These are phyloP conservation scores for Ceratocystis huliohia DNA, from an alignment of 2,329 filamentous ascomycete genomes.

Conservation along the genomic window DNA sequence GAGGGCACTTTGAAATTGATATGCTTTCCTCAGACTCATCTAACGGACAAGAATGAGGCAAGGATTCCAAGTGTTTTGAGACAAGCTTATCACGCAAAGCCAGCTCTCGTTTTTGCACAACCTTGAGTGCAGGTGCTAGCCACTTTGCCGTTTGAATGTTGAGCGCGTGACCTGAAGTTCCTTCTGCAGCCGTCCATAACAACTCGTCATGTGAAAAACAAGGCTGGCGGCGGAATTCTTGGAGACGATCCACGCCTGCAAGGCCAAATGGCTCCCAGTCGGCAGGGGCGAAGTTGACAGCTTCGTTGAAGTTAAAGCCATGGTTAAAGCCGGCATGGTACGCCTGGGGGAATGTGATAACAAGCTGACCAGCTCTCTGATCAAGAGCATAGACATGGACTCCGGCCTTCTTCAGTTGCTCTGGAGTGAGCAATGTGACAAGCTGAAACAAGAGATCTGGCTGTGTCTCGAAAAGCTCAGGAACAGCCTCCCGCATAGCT, in stretches of 20 bases:
- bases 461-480: conserved; percentile 92
- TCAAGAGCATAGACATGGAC: conserved; percentile 92
- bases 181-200: conserved; percentile 76
- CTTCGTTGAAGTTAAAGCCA: conserved; percentile 97
- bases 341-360: conserved; percentile 91
- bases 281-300: conserved; percentile 88
- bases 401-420: conserved; percentile 82
- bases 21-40: conserved; percentile 24
- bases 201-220: conserved; percentile 97
- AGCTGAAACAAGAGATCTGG: conserved; percentile 93
- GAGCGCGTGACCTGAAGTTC: conserved; percentile 49
- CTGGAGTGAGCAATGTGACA: conserved; percentile 87
- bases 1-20: conserved; percentile 37
- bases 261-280: conserved; percentile 95
- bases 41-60: conserved; percentile 43
- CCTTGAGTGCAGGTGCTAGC: conserved; percentile 75
- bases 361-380: conserved; percentile 87
- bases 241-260: conserved; percentile 70
- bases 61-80: conserved; percentile 45
- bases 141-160: conserved; percentile 88
- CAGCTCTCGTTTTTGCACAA: conserved; percentile 63
- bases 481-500: conserved; percentile 89
- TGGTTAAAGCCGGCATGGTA: conserved; percentile 99
- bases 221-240: conserved; percentile 77
- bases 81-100: conserved; percentile 56